Base-by-base conservation (phyloP, 192 early-diverging fungal species). In the Backusella morwellensis region DNA sequence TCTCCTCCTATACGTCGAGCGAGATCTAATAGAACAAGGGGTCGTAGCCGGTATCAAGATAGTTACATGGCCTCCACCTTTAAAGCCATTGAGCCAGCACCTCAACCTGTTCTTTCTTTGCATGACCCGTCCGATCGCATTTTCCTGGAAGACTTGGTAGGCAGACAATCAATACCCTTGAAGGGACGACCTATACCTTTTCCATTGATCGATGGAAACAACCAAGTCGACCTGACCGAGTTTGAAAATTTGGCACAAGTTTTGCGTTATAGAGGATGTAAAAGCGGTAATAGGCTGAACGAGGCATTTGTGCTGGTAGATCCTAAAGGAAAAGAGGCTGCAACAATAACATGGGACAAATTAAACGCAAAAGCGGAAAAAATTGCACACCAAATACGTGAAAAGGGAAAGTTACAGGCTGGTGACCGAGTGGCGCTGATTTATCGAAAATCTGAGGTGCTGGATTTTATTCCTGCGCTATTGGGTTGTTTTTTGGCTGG, bases 401-500 rank as follows among this genome's bases (percentile, higher is more conserved):
- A 92, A 66, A 89, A 90, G 71, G 82, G 86, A 72, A 85, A 85
- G 29, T 54, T 94, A 32, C 76, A 74, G n/a, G 78, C 84, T 15
- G 94, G 94, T 7, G 91, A 91, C 59, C 85, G 90, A 6, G 90
- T 95, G 3, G 93, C 93, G 2, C 82, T 96, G 23, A 86, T 96
- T 34, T 96, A 93, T 81, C 88, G 92, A 47, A 95, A 93, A 78
- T 86, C 86, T 41, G 95, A 96, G 77, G 87, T 93, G 42, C 77
- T 94, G 66, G 95, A 96, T n/a, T 95, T 92, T 77, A 77, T 95
- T n/a, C 91, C 89, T 7, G 91, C 92, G 11, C 77, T 96, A 66
- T 92, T 90, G 75, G 94, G 92, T n/a, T 94, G 94, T 78, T 91
- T 95, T 77, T 88, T 91, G 74, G 90, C 90, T 11, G 95, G 95